Evolutionary conservation across 2,329 filamentous ascomycete species (phyloP), one percentile per base, ranked within the genome.

Genomic region (Diplodia corticola): DNA sequence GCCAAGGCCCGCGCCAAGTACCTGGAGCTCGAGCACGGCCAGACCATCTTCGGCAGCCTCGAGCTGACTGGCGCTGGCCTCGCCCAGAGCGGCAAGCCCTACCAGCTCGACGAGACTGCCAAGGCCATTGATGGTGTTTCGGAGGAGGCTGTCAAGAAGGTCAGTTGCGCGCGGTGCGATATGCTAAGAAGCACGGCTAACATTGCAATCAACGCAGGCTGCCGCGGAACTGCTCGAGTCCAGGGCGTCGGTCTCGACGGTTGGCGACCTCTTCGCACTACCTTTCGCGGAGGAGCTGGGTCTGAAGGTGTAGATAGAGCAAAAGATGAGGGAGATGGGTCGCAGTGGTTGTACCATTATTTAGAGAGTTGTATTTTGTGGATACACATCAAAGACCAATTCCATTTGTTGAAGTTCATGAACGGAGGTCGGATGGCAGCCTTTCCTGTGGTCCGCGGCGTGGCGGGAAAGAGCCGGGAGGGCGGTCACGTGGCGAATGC

Each of bases 241-340:
- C 80, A 98, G 93, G 86, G 93, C 94, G 61, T 90, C 92, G 64
- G 91, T 97, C 69, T 90, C 92, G 69, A 86, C 92, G 67, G 93
- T 98, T 69, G 95, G 95, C 79, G 95, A 99, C 79, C 86, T 99
- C 73, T 90, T 92, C 80, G 86, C 90, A 74, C 88, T 99, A 77
- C 95, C 95, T 67, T 99, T 90, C 78, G 95, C 93, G 71, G 91
- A 93, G 82, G 95, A 99, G 78, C 85, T 99, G 79, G 96, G 94
- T 73, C 87, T 99, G 77, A 92, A 89, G 79, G 92, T 97, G 86
- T 99, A 96, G 87, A 87, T 81, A 80, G 71, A 72, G 69, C 69
- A 64, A 49, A 64, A n/a, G 49, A 15, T 30, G 63, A 33, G 61
- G 69, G 68, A 70, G 69, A 68, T 70, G 67, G 69, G 68, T 70